A percentile compares a stretch with the other conserved stretches of the same genome.
These are phyloP conservation scores for Arthrinium phaeospermum DNA, from an alignment of 2,329 filamentous ascomycete genomes.

Conservation along the genomic window DNA sequence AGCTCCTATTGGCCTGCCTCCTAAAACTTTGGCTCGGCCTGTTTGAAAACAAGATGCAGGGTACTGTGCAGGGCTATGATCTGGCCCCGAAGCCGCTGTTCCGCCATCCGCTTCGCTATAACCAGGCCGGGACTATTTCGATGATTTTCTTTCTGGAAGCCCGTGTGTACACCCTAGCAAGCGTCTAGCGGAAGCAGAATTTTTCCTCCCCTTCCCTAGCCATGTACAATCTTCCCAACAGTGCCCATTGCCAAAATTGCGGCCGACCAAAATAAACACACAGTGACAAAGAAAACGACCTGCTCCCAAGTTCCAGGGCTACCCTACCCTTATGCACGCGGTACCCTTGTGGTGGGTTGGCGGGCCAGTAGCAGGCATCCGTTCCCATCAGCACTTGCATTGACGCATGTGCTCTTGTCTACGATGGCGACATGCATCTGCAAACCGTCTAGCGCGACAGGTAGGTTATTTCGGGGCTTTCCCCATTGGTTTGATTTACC, in stretches of 20 bases:
- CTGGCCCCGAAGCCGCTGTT: constrained; percentile 4
- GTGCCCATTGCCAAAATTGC: constrained; percentile 2
- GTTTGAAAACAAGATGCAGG: background rate
- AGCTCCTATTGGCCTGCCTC: constrained; percentile 3
- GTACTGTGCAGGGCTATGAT: background rate
- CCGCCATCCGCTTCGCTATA: background rate
- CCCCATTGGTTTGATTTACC: constrained; percentile 7
- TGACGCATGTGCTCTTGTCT: constrained; percentile 12
- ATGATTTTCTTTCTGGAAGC: constrained; percentile 16
- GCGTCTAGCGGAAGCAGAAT: background rate
- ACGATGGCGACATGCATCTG: constrained; percentile 15
- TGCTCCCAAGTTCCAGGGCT: background rate
- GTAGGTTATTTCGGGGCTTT: constrained; percentile 13
- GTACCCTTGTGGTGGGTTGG: background rate
- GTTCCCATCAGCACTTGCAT: constrained; percentile 15
- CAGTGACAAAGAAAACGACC: background rate
- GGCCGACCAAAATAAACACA: background rate
- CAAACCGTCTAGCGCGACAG: constrained; percentile 14
- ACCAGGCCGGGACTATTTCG: constrained; percentile 7
- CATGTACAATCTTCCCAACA: background rate
- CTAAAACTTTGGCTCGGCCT: constrained; percentile 2
- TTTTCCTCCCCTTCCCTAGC: background rate
- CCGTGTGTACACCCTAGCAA: constrained; percentile 6
- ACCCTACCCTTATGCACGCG: constrained; percentile 7
- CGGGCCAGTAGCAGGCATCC: constrained; percentile 9